phyloP scores from a whole-genome alignment of 2,329 filamentous ascomycete genomes.

The Alternaria hordeiaustralica region DNA sequence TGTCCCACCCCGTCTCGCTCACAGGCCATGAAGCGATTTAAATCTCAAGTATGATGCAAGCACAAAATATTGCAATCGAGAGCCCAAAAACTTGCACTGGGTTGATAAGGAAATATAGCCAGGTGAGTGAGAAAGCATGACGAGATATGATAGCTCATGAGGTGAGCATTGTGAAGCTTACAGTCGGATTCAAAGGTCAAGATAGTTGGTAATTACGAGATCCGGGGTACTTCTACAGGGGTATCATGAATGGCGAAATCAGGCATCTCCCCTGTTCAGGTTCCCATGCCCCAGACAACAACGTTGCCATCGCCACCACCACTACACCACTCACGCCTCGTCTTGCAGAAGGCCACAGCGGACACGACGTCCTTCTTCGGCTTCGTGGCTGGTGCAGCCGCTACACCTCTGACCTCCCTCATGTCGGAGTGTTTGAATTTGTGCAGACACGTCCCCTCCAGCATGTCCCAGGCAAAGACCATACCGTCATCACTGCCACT shows the following conservation, averaged over 20 bases:
- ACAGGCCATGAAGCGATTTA: too few relatives aligned
- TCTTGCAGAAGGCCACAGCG: conserved; percentile 56
- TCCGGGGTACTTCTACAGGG: background rate
- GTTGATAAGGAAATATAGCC: too few relatives aligned
- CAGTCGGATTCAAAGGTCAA: background rate
- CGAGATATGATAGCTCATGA: background rate
- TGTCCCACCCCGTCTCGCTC: too few relatives aligned
- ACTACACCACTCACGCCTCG: conserved; percentile 56
- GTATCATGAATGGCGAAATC: conserved; percentile 1
- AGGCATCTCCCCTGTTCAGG: background rate
- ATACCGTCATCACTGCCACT: conserved; percentile 80
- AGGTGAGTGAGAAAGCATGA: too few relatives aligned
- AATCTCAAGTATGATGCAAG: too few relatives aligned
- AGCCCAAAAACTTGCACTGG: too few relatives aligned
- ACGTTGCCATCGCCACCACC: conserved; percentile 57
- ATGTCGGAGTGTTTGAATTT: conserved; percentile 59
- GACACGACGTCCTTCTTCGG: conserved; percentile 55
- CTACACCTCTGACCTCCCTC: conserved; percentile 31
- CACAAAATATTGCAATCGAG: too few relatives aligned
- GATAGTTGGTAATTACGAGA: background rate
- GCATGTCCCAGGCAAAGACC: conserved; percentile 82
- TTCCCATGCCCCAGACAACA: conserved; percentile 42
- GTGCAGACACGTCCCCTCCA: conserved; percentile 73
- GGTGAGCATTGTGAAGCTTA: background rate
- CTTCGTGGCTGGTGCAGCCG: conserved; percentile 39